Conservation (phyloP, 2,329 filamentous ascomycete species). For the Dothiorella sarmentorum region DNA sequence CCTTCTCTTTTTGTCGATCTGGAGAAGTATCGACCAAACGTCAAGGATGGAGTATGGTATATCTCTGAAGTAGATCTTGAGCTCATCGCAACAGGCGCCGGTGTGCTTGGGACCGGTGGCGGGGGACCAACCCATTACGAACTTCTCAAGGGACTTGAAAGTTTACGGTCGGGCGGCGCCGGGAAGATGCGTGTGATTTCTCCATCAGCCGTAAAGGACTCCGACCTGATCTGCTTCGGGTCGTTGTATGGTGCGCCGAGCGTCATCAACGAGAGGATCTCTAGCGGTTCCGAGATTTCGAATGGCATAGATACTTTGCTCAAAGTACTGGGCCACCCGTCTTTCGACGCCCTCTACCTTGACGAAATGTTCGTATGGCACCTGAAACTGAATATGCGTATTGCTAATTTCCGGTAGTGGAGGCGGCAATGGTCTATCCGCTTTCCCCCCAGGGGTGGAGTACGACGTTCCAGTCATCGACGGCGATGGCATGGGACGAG, state of each 20-base stretch:
- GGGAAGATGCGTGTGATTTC: conserved; percentile 42
- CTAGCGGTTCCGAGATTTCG: conserved; percentile 37
- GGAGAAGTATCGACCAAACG: conserved; percentile 32
- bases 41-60: conserved; percentile 54
- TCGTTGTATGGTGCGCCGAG: conserved; percentile 47
- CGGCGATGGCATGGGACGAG: conserved; percentile 48
- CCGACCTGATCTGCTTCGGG: conserved; percentile 42
- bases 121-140: conserved; percentile 58
- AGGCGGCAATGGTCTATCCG: conserved; percentile 31
- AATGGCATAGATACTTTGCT: conserved; percentile 21
- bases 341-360: background rate
- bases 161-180: conserved; percentile 46
- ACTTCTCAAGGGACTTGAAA: conserved; percentile 38
- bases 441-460: conserved; percentile 47
- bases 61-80: conserved; percentile 56
- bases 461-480: conserved; percentile 50
- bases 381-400: no score
- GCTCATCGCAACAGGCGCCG: conserved; percentile 58
- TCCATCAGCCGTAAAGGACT: conserved; percentile 38
- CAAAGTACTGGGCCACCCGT: background rate
- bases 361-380: conserved; percentile 6
- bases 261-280: conserved; percentile 40
- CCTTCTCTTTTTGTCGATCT: conserved; percentile 37
- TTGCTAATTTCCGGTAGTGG: no score
- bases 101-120: conserved; percentile 60